Conservation (phyloP, 768 basidiomycete genomes). For the Tricholomella constricta region DNA sequence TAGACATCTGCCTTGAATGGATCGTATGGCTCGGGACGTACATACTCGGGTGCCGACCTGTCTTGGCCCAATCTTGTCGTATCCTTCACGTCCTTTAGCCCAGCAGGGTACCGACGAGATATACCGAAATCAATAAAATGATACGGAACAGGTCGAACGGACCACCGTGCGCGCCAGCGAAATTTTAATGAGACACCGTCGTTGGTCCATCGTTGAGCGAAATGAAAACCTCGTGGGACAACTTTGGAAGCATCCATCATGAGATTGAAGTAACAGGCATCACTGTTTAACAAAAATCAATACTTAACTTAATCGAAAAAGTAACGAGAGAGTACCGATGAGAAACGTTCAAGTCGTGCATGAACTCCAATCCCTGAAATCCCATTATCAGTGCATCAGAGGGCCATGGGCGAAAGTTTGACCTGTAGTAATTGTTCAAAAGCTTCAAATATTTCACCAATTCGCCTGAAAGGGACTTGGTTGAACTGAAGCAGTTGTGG, state of each 20-base stretch:
- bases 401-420: too few species aligned
- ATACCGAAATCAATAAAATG: conserved; percentile 31
- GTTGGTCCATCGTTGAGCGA: neutral
- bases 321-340: neutral
- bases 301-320: neutral
- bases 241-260: conserved; percentile 1
- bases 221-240: neutral
- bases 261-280: neutral
- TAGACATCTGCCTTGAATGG: neutral
- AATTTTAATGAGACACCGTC: conserved; percentile 1
- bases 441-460: too few species aligned
- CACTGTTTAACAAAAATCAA: neutral
- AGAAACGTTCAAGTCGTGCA: neutral
- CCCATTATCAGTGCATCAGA: too few species aligned
- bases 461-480: too few species aligned
- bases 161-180: conserved; percentile 16
- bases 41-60: conserved; percentile 23
- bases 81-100: neutral
- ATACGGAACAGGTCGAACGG: conserved; percentile 25
- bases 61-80: conserved; percentile 21
- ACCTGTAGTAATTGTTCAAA: too few species aligned
- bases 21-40: neutral
- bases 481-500: too few species aligned
- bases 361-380: neutral
- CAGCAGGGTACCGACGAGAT: conserved; percentile 11